Conservation (phyloP, 2,329 filamentous ascomycete species). For the Xylaria multiplex region DNA sequence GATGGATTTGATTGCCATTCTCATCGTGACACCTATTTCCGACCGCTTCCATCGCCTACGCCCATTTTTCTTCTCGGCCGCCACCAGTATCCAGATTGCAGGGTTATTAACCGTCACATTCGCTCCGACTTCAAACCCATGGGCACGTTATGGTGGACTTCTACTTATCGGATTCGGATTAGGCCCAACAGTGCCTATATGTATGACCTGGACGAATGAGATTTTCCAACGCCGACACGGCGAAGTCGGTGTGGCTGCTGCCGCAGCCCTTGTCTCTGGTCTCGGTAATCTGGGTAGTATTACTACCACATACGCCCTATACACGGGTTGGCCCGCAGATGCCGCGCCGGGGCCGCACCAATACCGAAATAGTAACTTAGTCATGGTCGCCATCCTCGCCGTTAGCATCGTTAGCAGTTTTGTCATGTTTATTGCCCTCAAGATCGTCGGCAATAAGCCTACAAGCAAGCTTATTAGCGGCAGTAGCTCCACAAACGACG, state of each 20-base stretch:
- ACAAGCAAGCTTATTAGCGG: conserved; percentile 57
- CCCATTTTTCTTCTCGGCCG: conserved; percentile 81
- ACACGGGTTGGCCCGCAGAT: conserved; percentile 86
- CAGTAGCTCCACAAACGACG: conserved; percentile 52
- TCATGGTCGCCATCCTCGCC: conserved; percentile 87
- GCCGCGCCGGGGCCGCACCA: conserved; percentile 72
- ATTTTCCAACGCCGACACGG: conserved; percentile 90
- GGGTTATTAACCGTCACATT: conserved; percentile 84
- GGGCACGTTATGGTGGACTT: conserved; percentile 89
- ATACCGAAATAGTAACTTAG: conserved; percentile 84
- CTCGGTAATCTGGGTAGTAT: conserved; percentile 88
- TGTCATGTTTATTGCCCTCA: conserved; percentile 74
- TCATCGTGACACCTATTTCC: conserved; percentile 84
- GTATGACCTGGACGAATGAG: conserved; percentile 93
- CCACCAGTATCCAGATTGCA: conserved; percentile 80
- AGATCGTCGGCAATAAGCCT: conserved; percentile 63
- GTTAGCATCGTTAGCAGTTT: conserved; percentile 79
- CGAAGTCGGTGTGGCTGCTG: conserved; percentile 89
- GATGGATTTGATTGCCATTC: conserved; percentile 89
- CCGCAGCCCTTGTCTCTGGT: conserved; percentile 85
- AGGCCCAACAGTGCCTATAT: conserved; percentile 89
- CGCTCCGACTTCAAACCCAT: conserved; percentile 71
- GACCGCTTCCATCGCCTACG: conserved; percentile 86
- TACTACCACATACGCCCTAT: conserved; percentile 87
- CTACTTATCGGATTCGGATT: conserved; percentile 90